These are phyloP conservation scores for Eragrostis curvula DNA, from an alignment of 176 grass and related monocot genomes.

Conservation along the genomic window DNA sequence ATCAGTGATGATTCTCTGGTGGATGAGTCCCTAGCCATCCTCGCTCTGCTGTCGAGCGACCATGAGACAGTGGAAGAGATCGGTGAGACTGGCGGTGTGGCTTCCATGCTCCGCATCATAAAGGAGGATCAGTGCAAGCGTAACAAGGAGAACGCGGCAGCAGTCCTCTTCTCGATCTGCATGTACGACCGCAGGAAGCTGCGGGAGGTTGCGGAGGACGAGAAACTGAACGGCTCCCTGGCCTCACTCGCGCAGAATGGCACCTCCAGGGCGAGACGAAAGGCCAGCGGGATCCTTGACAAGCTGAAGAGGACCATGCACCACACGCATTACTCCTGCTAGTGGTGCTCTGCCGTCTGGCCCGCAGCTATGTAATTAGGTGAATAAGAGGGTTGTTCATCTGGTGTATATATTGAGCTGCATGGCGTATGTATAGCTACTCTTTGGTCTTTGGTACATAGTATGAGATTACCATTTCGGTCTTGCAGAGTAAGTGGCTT, in stretches of 20 bases:
- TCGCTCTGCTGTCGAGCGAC: slow-evolving; percentile 58
- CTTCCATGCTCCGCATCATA: slow-evolving; percentile 58
- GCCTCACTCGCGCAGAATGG: slow-evolving; percentile 60
- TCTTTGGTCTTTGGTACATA: slow-evolving; percentile 41
- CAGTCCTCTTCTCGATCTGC: slow-evolving; percentile 67
- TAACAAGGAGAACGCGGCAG: slow-evolving; percentile 80
- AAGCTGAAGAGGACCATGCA: slow-evolving; percentile 60
- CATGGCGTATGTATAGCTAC: slow-evolving; percentile 33
- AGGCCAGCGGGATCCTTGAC: slow-evolving; percentile 65
- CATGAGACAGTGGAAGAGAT: slow-evolving; percentile 76
- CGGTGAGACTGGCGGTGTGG: slow-evolving; percentile 44
- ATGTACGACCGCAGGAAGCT: slow-evolving; percentile 65
- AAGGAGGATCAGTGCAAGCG: slow-evolving; percentile 63
- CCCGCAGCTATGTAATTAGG: slow-evolving; percentile 25
- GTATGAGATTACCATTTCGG: slow-evolving; percentile 16
- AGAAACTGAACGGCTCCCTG: slow-evolving; percentile 57
- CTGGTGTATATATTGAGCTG: slow-evolving; percentile 51
- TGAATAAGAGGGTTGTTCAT: slow-evolving; percentile 30
- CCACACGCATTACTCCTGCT: slow-evolving; percentile 70
- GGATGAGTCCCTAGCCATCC: slow-evolving; percentile 70
- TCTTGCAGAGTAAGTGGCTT: slow-evolving; percentile 14
- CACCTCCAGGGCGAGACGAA: slow-evolving; percentile 59
- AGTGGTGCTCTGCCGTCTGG: neutral
- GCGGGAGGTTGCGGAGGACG: slow-evolving; percentile 53
- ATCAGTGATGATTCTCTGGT: slow-evolving; percentile 50